Percentiles rank a stretch among this genome's conserved stretches.
Conservation (phyloP, 352 stramenopile genomes). For the Globisporangium nunn region DNA sequence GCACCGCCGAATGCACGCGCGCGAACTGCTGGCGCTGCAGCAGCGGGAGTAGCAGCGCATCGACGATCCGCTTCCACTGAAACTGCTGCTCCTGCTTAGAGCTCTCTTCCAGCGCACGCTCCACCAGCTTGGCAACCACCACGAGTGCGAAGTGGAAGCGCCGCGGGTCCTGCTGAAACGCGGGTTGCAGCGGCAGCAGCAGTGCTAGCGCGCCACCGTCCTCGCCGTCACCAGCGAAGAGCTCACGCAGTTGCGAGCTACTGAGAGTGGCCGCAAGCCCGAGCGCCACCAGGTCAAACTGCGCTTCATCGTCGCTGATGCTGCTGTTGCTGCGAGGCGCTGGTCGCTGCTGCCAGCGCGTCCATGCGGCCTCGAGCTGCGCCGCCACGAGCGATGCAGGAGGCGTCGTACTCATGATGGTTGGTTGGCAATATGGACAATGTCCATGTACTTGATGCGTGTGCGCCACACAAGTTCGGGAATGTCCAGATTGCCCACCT, state of each 20-base stretch:
- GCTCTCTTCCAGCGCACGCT: conserved; percentile 8
- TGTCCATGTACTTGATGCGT: too few relatives aligned
- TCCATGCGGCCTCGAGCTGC: conserved; percentile 13
- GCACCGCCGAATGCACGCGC: conserved; percentile 20
- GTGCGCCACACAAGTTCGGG: too few relatives aligned
- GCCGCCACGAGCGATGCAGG: conserved; percentile 1
- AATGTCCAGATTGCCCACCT: too few relatives aligned
- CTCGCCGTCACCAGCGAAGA: conserved; percentile 15
- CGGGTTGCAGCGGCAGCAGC: conserved; percentile 28
- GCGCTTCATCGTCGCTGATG: conserved; percentile 24
- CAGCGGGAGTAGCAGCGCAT: conserved; percentile 25
- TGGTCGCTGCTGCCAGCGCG: conserved; percentile 9
- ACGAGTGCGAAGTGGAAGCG: conserved; percentile 40
- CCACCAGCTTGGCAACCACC: conserved; percentile 18
- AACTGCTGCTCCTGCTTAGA: neutral
- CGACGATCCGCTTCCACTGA: conserved; percentile 5
- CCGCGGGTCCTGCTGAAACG: conserved; percentile 13
- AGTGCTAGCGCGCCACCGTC: conserved; percentile 17
- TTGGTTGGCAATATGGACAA: too few relatives aligned
- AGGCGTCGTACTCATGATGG: neutral
- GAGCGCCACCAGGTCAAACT: conserved; percentile 49
- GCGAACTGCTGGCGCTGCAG: conserved; percentile 17
- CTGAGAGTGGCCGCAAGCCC: conserved; percentile 20
- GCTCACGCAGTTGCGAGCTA: conserved; percentile 15
- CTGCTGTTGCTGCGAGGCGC: neutral